Conservation (phyloP, 106 monocot genomes). For the Alisma plantagoaquatica region DNA sequence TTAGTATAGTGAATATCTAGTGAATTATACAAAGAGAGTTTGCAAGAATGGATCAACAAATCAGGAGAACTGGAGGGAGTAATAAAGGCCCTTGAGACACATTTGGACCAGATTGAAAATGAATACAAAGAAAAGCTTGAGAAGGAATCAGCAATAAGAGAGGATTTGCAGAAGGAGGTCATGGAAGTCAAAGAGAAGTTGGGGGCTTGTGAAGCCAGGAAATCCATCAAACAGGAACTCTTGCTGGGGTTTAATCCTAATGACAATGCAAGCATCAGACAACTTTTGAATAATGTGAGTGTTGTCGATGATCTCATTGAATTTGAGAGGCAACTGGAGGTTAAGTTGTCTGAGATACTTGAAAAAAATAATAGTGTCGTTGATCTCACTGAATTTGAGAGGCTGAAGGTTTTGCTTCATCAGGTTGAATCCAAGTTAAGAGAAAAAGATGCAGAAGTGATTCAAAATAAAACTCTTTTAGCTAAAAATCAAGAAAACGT, state of each 20-base stretch:
- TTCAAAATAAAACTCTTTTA: conserved; percentile 31
- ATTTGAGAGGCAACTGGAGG: conserved; percentile 31
- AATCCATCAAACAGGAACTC: conserved; percentile 44
- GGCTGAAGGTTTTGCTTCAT: conserved; percentile 56
- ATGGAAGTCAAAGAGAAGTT: conserved; percentile 53
- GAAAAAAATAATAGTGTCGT: too few relatives aligned
- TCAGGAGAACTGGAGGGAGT: conserved; percentile 94
- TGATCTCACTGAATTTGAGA: too few relatives aligned
- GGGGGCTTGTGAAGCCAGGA: conserved; percentile 62
- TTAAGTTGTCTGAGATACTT: background rate
- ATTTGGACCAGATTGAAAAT: conserved; percentile 75
- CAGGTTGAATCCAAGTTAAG: conserved; percentile 29
- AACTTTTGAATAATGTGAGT: conserved; percentile 44
- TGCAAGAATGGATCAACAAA: conserved; percentile 91
- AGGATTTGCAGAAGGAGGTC: conserved; percentile 63
- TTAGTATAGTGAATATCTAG: too few relatives aligned
- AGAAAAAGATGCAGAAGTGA: conserved; percentile 33
- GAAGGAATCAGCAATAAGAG: conserved; percentile 41
- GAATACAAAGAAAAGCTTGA: conserved; percentile 85
- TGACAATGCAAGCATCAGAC: too few relatives aligned
- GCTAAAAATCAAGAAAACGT: conserved; percentile 48
- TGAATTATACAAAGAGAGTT: conserved; percentile 87
- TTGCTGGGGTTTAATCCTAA: conserved; percentile 27
- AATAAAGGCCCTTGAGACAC: conserved; percentile 94
- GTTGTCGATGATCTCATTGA: conserved; percentile 13